phyloP scores from a whole-genome alignment of 805 yeast species.

The Yamadazyma olivae region DNA sequence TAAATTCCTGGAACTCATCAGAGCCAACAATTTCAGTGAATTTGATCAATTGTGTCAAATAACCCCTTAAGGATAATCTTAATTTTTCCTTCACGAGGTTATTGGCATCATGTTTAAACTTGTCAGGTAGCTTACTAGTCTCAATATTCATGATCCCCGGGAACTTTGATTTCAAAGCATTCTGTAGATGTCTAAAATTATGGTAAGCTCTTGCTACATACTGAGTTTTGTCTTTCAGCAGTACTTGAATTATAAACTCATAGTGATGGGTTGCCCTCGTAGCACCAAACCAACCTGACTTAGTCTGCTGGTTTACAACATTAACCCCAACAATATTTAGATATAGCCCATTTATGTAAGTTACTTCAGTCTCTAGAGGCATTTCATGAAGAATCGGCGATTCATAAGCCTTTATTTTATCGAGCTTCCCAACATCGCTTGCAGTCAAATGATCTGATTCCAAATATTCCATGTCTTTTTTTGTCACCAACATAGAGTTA shows the following conservation, averaged over 20 bases:
- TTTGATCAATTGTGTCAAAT: slow-evolving; percentile 51
- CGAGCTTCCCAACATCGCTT: slow-evolving; percentile 35
- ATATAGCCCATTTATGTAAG: slow-evolving; percentile 53
- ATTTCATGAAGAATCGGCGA: slow-evolving; percentile 7
- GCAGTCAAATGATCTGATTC: slow-evolving; percentile 29
- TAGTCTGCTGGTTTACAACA: slow-evolving; percentile 9
- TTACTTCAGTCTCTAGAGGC: slow-evolving; percentile 13
- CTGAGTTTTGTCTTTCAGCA: slow-evolving; percentile 19
- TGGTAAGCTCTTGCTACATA: slow-evolving; percentile 62
- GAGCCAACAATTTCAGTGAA: slow-evolving; percentile 57
- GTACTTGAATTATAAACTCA: slow-evolving; percentile 50
- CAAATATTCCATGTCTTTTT: slow-evolving; percentile 52
- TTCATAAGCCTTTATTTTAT: slow-evolving; percentile 18
- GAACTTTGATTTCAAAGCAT: slow-evolving; percentile 47
- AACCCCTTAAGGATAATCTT: slow-evolving; percentile 75
- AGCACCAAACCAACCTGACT: slow-evolving; percentile 8
- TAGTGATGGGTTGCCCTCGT: slow-evolving; percentile 23
- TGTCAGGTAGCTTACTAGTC: slow-evolving; percentile 51
- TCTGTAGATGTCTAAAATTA: slow-evolving; percentile 62
- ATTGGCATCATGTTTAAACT: slow-evolving; percentile 35
- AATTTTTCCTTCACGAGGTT: slow-evolving; percentile 67
- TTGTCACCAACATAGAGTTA: slow-evolving; percentile 70
- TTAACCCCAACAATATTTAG: slow-evolving; percentile 71
- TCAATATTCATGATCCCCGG: slow-evolving; percentile 62
- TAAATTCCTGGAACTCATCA: slow-evolving; percentile 50